Evolutionary conservation across 257 asterid species (phyloP).

Genomic region (Fraxinus excelsior): DNA sequence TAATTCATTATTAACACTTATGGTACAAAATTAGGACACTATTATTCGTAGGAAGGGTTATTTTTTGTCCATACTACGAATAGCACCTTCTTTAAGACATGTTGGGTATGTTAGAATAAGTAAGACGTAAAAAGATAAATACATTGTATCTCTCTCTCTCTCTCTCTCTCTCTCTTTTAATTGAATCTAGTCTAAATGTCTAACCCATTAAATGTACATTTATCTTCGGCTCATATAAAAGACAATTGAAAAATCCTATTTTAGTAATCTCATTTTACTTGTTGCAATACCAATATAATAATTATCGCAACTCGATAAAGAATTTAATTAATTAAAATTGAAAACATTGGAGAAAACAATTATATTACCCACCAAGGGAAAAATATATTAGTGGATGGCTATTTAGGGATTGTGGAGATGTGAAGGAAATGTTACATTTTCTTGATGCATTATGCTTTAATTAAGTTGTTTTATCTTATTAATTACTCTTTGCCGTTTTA

Average conservation of each 20-base stretch:
- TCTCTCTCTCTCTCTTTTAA: neutral
- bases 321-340: neutral
- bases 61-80: constrained; percentile 20
- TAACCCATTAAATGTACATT: neutral
- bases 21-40: constrained; percentile 1
- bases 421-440: constrained; percentile 69
- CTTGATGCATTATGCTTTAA: constrained; percentile 37
- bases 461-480: constrained; percentile 33
- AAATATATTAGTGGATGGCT: constrained; percentile 23
- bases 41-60: constrained; percentile 19
- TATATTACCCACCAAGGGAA: neutral
- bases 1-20: constrained; percentile 5
- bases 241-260: constrained; percentile 22
- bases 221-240: neutral
- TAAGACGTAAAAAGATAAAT: neutral
- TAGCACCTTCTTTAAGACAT: neutral
- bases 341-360: neutral
- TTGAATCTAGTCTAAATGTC: neutral
- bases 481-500: constrained; percentile 63
- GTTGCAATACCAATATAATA: constrained; percentile 24
- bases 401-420: constrained; percentile 31
- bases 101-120: neutral
- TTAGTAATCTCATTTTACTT: constrained; percentile 30
- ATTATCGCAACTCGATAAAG: constrained; percentile 10
- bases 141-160: neutral